Base-by-base conservation (phyloP, 106 monocot genomes). In the Dendrobium chrysotoxum region DNA sequence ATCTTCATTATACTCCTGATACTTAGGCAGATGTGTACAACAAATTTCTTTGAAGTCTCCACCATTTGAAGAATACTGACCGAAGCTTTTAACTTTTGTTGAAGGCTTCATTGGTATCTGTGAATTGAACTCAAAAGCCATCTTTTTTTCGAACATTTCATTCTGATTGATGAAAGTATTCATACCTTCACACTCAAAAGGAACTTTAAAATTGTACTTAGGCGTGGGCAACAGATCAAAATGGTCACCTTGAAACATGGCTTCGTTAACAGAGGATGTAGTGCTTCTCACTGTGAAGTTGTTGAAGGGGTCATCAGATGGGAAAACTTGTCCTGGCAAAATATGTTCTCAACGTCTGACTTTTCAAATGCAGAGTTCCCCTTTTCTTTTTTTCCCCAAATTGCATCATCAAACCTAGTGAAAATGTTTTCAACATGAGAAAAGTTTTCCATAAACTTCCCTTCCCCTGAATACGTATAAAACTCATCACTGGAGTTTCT, bases 211-310 rank as follows among this genome's bases (percentile, higher is more conserved):
- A 53, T 55, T 81, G 16, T 72, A 81, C 74, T 31, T 30, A 7
- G 81, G 80, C 83, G 38, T 35, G n/a, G 70, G 18, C 45, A 80
- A 75, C 5, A 66, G 26, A 30, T 85, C 71, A n/a, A 86, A 83
- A 40, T 75, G 77, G 21, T 87, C 79, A 61, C 78, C 89, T 82
- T 80, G 79, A 84, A 75, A 57, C 40, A 75, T 44, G 9, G 58
- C 23, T 23, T 81, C 72, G 45, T 41, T 23, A 72, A 66, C 57
- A 58, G 80, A 79, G 7, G 79, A 84, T 81, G 0, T 21, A 0
- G 15, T 53, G 80, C 25, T 47, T 65, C 6, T 65, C 25, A 12
- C 31, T 25, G 75, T 54, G 53, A 30, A 74, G 75, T 54, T 89
- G 17, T 40, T 15, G 42, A 23, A 80, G 70, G 75, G 77, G 2